Evolutionary conservation across 176 grass and related monocot species (phyloP).

Genomic region (Dactylis glomerata): DNA sequence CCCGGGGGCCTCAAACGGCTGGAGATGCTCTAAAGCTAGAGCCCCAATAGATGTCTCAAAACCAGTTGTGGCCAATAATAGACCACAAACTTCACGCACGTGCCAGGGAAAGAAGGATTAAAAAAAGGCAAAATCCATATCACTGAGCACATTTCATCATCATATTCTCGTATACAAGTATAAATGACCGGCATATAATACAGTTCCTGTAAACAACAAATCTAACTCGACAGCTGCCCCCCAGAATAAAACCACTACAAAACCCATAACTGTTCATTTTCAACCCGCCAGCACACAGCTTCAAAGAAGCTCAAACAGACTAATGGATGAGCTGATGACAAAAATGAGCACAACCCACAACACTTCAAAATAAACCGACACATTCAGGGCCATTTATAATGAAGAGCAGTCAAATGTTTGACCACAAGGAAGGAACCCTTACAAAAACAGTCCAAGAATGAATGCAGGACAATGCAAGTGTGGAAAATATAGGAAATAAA

Average conservation of each 20-base stretch:
- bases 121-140: not conserved
- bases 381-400: constrained; percentile 29
- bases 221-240: constrained; percentile 5
- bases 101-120: not conserved
- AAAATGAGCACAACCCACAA: constrained; percentile 9
- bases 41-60: not conserved
- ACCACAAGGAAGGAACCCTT: constrained; percentile 27
- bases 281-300: not conserved
- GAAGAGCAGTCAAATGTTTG: constrained; percentile 20
- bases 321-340: constrained; percentile 20
- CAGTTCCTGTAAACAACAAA: constrained; percentile 8
- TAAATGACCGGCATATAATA: constrained; percentile 31
- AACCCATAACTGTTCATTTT: constrained; percentile 14
- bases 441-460: constrained; percentile 43
- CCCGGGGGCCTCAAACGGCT: too few relatives aligned
- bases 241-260: constrained; percentile 21
- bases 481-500: constrained; percentile 28
- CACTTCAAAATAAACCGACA: constrained; percentile 35
- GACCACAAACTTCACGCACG: not conserved
- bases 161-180: constrained; percentile 33
- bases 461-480: constrained; percentile 53
- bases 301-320: not conserved
- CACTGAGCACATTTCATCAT: constrained; percentile 15
- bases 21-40: too few relatives aligned
- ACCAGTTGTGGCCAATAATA: not conserved